A percentile compares a stretch with the other conserved stretches of the same genome.
Conservation (phyloP, 2,329 filamentous ascomycete species). For the Gremmenia infestans region DNA sequence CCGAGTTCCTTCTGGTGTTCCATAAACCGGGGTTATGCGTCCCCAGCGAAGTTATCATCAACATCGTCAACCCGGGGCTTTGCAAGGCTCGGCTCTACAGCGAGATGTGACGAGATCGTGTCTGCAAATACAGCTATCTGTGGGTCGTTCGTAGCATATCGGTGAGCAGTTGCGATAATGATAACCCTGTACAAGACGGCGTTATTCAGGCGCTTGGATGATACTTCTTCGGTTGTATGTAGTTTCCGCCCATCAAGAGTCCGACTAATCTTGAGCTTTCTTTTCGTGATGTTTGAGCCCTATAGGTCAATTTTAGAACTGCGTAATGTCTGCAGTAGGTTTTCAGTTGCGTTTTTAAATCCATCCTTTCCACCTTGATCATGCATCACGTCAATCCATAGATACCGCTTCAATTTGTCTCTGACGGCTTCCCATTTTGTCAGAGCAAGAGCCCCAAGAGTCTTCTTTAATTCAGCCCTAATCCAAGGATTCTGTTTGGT, state of each 20-base stretch:
- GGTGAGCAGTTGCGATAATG: not conserved
- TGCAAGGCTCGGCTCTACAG: constrained; percentile 38
- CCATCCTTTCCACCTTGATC: not conserved
- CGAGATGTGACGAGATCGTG: constrained; percentile 29
- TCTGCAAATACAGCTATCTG: not conserved
- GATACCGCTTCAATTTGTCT: not conserved
- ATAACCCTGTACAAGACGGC: not conserved
- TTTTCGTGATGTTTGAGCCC: not conserved
- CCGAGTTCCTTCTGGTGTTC: not conserved
- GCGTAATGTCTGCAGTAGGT: not conserved
- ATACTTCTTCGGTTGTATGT: not conserved
- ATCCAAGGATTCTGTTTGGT: not conserved
- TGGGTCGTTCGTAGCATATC: not conserved
- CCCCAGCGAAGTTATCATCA: constrained; percentile 31
- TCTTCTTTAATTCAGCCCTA: not conserved
- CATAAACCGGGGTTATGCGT: not conserved
- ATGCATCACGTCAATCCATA: constrained; percentile 8
- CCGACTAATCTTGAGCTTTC: not conserved
- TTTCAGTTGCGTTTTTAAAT: not conserved
- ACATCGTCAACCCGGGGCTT: constrained; percentile 34
- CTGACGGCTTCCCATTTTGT: not conserved
- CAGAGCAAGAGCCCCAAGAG: not conserved
- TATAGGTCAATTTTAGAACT: not conserved
- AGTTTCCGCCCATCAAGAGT: not conserved
- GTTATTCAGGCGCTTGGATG: not conserved